phyloP scores from a whole-genome alignment of 495 filamentous ascomycete genomes.

The Melanomma pulvis-pyrius region DNA sequence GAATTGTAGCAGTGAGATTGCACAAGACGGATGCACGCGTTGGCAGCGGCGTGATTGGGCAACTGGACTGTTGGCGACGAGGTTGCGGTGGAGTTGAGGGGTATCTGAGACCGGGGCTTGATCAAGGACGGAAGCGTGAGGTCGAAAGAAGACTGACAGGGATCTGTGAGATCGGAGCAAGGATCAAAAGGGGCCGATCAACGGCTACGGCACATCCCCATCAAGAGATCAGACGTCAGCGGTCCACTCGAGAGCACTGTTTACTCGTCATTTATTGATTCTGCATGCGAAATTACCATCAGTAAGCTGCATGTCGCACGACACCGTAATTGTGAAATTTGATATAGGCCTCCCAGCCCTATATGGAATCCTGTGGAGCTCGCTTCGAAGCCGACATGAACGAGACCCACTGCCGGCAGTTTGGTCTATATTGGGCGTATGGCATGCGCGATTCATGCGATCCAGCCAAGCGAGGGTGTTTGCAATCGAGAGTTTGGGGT shows the following conservation, averaged over 20 bases:
- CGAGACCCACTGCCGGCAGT: not conserved
- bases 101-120: not conserved
- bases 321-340: not conserved
- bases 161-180: not conserved
- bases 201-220: no score
- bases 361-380: no score
- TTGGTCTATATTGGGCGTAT: not conserved
- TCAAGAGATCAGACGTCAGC: no score
- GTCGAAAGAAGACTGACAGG: conserved; percentile 8
- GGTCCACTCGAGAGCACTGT: no score
- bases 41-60: not conserved
- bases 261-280: not conserved
- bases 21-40: not conserved
- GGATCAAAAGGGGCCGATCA: conserved; percentile 1
- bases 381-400: no score
- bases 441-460: not conserved
- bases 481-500: no score
- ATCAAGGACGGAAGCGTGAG: not conserved
- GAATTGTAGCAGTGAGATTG: not conserved
- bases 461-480: not conserved
- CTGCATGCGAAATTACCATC: not conserved
- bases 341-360: no score
- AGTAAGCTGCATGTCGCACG: no score
- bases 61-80: not conserved
- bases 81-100: not conserved